Percentiles rank a stretch among this genome's conserved stretches.
Evolutionary conservation across 345 rosid species (phyloP).

Genomic region (Syzygium aromaticum): DNA sequence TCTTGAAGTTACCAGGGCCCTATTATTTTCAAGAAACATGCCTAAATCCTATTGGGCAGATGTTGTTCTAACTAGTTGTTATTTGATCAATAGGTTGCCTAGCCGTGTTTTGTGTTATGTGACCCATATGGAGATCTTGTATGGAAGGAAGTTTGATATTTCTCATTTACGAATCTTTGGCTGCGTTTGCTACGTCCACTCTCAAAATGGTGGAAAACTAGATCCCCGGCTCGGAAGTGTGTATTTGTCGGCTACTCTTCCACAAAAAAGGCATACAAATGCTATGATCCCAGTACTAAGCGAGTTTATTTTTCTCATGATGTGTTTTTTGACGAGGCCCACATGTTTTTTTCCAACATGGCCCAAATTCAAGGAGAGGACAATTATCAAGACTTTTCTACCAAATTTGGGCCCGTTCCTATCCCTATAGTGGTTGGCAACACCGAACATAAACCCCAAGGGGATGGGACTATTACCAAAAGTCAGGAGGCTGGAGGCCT

Average conservation of each 20-base stretch:
- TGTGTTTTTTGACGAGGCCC: neutral
- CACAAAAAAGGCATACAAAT: neutral
- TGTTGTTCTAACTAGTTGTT: neutral
- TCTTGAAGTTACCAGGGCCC: neutral
- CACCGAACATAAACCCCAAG: neutral
- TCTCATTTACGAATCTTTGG: neutral
- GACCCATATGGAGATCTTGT: neutral
- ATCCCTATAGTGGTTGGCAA: neutral
- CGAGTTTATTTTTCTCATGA: neutral
- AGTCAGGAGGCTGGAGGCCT: neutral
- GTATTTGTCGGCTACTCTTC: neutral
- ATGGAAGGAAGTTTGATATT: neutral
- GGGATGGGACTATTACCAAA: neutral
- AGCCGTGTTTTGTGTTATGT: neutral
- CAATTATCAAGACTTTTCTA: neutral
- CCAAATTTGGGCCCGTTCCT: neutral
- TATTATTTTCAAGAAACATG: neutral
- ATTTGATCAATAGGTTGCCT: neutral
- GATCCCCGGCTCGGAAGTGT: neutral
- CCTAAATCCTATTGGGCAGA: neutral
- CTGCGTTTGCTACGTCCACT: neutral
- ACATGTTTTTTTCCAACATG: neutral
- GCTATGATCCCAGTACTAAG: neutral
- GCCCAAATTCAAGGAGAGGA: neutral
- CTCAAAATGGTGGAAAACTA: neutral